Percentiles rank a stretch among this genome's conserved stretches.
phyloP scores from a whole-genome alignment of 2,329 filamentous ascomycete genomes.

The Arthrobotrys sphaeroides region DNA sequence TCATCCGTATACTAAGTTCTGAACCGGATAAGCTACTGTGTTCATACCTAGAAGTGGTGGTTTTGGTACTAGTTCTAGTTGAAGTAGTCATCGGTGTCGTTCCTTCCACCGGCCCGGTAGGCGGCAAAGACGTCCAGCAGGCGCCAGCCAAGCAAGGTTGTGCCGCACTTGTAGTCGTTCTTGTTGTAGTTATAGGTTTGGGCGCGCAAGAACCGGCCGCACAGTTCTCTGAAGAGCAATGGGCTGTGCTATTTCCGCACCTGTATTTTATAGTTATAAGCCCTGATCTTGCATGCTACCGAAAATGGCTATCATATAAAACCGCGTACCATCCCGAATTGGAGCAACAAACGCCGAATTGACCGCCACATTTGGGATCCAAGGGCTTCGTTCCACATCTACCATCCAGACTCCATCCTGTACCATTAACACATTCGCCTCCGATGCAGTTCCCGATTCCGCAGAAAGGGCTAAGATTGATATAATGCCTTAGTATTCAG shows the following conservation, averaged over 20 bases:
- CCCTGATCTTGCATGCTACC: too few relatives aligned
- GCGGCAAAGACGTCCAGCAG: slow-evolving; percentile 32
- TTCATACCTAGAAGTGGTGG: not conserved
- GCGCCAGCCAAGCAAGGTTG: slow-evolving; percentile 3
- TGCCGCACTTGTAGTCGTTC: not conserved
- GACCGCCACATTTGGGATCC: slow-evolving; percentile 23
- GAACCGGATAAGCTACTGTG: not conserved
- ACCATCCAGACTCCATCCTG: slow-evolving; percentile 27
- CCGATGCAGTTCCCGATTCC: slow-evolving; percentile 31
- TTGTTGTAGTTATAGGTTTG: not conserved
- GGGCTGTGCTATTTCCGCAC: slow-evolving; percentile 20
- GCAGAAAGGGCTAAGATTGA: slow-evolving; percentile 11
- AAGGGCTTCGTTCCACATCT: slow-evolving; percentile 13
- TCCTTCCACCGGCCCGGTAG: slow-evolving; percentile 15
- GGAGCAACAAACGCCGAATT: slow-evolving; percentile 30
- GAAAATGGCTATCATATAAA: too few relatives aligned
- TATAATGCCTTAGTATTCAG: too few relatives aligned
- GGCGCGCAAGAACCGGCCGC: slow-evolving; percentile 20
- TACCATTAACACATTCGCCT: slow-evolving; percentile 26
- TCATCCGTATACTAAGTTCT: not conserved
- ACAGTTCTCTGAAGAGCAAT: slow-evolving; percentile 8
- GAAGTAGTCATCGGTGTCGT: not conserved
- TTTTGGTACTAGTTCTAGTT: not conserved
- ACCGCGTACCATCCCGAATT: slow-evolving; percentile 18
- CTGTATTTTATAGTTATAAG: too few relatives aligned